phyloP scores from a whole-genome alignment of 805 yeast genomes.

The Candida parachauliodes region DNA sequence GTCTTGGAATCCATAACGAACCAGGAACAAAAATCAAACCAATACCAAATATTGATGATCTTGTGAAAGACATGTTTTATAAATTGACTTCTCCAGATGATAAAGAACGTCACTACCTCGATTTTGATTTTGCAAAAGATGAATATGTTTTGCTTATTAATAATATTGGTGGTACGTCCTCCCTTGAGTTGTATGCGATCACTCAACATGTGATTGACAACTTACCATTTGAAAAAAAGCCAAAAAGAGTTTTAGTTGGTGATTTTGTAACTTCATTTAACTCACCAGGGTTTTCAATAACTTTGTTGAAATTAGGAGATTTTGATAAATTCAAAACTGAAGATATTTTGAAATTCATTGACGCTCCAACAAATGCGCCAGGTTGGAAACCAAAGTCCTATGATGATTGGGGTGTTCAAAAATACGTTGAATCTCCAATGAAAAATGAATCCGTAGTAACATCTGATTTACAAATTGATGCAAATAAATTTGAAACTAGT shows the following conservation, averaged over 20 bases:
- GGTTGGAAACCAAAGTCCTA: conserved; percentile 65
- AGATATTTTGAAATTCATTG: conserved; percentile 51
- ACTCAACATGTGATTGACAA: conserved; percentile 54
- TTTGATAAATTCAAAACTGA: conserved; percentile 21
- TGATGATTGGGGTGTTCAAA: conserved; percentile 23
- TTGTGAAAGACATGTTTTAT: conserved; percentile 55
- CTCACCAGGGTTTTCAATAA: conserved; percentile 88
- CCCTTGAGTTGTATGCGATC: conserved; percentile 72
- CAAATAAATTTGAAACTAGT: conserved; percentile 46
- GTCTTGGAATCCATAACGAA: conserved; percentile 95
- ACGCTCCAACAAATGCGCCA: conserved; percentile 71
- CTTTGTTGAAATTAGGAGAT: conserved; percentile 68
- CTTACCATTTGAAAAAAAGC: conserved; percentile 53
- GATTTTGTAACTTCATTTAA: conserved; percentile 85
- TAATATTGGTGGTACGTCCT: conserved; percentile 87
- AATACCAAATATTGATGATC: conserved; percentile 65
- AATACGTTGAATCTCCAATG: conserved; percentile 28
- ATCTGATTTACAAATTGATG: conserved; percentile 29
- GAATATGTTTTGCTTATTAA: conserved; percentile 71
- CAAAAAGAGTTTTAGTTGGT: conserved; percentile 69
- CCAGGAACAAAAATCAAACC: conserved; percentile 69
- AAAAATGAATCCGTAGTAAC: conserved; percentile 19
- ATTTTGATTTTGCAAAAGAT: conserved; percentile 54
- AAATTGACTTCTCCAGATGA: conserved; percentile 62
- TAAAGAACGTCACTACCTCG: conserved; percentile 76